Evolutionary conservation across 202 grass and related monocot species (phyloP).

Genomic region (Brachypodium distachyon): DNA sequence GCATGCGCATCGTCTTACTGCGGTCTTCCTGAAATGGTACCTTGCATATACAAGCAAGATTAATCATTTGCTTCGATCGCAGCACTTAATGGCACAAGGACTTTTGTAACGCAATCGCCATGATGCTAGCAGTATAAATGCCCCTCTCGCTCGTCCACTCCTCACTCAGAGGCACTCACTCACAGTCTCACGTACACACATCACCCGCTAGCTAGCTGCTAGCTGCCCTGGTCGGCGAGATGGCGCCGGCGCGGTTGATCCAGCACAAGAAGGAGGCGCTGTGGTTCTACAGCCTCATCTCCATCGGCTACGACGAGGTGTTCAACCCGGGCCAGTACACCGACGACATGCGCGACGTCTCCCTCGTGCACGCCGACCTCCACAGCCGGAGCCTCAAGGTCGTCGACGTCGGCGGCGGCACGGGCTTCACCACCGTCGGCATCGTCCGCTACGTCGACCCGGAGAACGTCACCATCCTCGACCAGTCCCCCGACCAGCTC

Average conservation of each 20-base stretch:
- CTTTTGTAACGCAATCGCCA: no score
- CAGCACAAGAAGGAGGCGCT: slow-evolving; percentile 96
- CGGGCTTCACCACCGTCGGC: slow-evolving; percentile 73
- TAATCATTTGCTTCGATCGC: no score
- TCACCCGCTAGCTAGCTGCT: no score
- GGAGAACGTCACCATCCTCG: slow-evolving; percentile 73
- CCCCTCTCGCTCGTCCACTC: no score
- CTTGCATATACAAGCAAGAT: no score
- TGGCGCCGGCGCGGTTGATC: slow-evolving; percentile 70
- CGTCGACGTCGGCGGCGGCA: slow-evolving; percentile 80
- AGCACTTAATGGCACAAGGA: no score
- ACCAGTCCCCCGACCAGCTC: slow-evolving; percentile 95
- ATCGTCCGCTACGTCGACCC: slow-evolving; percentile 60
- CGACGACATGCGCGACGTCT: slow-evolving; percentile 85
- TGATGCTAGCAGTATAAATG: no score
- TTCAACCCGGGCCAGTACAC: slow-evolving; percentile 82
- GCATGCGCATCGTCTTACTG: no score
- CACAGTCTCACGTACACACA: no score
- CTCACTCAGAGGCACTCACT: no score
- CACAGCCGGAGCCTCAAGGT: slow-evolving; percentile 43
- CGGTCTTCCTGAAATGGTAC: no score
- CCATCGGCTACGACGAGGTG: slow-evolving; percentile 75
- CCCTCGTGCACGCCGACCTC: slow-evolving; percentile 61
- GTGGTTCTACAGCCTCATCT: slow-evolving; percentile 91
- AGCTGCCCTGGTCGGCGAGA: no score